Base-by-base conservation (phyloP, 2,329 filamentous ascomycete species). In the Lachnellula occidentalis region DNA sequence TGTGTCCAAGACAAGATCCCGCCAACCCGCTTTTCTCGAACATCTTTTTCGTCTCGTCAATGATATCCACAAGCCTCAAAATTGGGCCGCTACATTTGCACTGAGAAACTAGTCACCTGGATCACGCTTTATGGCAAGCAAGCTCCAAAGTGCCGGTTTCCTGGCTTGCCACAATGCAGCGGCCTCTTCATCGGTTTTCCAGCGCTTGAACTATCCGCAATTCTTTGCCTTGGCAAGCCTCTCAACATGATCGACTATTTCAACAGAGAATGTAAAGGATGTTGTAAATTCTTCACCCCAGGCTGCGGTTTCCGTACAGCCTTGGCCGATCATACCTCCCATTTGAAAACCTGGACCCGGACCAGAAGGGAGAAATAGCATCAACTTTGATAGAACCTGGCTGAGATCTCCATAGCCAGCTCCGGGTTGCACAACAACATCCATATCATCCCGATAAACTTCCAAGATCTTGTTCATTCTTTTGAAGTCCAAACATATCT, bases 381-480 rank as follows among this genome's bases (percentile, higher is more conserved):
- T 88, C 3, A 81, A 85, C 15, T 80, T 76, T 69, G 86, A 81
- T 45, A 85, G 69, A 62, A 79, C 72, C 60, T 86, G 81, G 64
- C 96, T 96, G 53, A 96, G 74, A 51, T 88, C 83, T 78, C 94
- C 89, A 90, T 90, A 96, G 12, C 86, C 85, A 6, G 96, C 85
- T 7, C 87, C 87, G 2, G 92, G 92, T 69, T 96, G 92, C 2
- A 96, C 90, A 4, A 95, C 87, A 49, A 95, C 78, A 64, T 96
- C 92, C 87, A 96, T 89, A 68, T 96, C 92, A 4, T 90, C 86
- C 62, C 87, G 85, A 70, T 95, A 87, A 51, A 96, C 77, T 52
- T 84, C 78, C 31, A 96, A 63, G 24, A 96, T 86, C 64, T 84
- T 77, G 69, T 95, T 85, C 92, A 96, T 96, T 64, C 82, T 81